These are phyloP conservation scores for Coemansia javaensis DNA, from an alignment of 192 early-diverging fungal species.

Conservation along the genomic window DNA sequence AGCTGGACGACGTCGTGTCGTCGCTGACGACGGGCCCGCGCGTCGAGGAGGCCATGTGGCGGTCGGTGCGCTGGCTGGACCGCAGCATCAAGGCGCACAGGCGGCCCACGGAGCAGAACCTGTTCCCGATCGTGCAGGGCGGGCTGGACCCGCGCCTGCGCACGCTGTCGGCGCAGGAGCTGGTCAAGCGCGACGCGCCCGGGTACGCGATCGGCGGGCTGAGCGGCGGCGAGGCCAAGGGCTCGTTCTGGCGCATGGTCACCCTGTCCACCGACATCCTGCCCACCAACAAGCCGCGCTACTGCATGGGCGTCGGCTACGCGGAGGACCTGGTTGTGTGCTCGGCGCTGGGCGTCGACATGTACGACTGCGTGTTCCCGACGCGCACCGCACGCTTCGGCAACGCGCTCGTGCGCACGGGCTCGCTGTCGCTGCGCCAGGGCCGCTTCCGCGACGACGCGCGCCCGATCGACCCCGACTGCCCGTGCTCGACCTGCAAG, in stretches of 20 bases:
- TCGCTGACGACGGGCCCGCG: conserved; percentile 74
- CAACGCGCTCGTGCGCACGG: conserved; percentile 72
- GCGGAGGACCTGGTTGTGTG: conserved; percentile 82
- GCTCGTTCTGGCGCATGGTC: conserved; percentile 82
- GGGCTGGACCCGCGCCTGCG: conserved; percentile 68
- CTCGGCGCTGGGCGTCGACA: conserved; percentile 81
- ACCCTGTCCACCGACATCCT: conserved; percentile 72
- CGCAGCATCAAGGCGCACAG: conserved; percentile 73
- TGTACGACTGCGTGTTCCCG: conserved; percentile 90
- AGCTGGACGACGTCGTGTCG: conserved; percentile 84
- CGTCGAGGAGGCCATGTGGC: conserved; percentile 86
- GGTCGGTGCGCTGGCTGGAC: conserved; percentile 85
- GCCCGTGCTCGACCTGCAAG: conserved; percentile 71
- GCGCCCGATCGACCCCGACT: conserved; percentile 70
- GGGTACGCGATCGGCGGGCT: conserved; percentile 85
- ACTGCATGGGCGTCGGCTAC: conserved; percentile 90
- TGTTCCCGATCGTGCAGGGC: conserved; percentile 88
- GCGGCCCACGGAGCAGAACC: conserved; percentile 66
- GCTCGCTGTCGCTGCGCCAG: conserved; percentile 61
- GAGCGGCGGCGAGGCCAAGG: conserved; percentile 83
- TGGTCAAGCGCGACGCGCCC: conserved; percentile 72
- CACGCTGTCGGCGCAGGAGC: conserved; percentile 70
- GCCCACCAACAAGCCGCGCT: conserved; percentile 77
- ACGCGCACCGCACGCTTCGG: conserved; percentile 87
- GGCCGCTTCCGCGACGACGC: conserved; percentile 60